phyloP scores from a whole-genome alignment of 768 basidiomycete species.

The Auricularia auricula-judae region DNA sequence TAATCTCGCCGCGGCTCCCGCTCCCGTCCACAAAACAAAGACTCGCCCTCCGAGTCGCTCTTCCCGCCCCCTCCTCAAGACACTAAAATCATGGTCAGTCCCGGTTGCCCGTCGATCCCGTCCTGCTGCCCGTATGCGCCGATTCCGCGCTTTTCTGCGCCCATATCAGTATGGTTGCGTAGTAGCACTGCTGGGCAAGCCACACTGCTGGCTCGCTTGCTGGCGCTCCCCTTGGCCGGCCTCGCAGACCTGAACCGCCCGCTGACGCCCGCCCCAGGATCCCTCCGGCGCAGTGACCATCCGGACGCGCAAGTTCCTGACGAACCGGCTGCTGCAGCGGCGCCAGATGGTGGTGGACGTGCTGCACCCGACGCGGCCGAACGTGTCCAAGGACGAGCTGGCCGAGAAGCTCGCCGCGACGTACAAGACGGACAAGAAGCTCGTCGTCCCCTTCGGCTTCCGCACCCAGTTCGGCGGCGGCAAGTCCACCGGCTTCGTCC shows the following conservation, averaged over 20 bases:
- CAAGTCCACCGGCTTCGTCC: conserved; percentile 89
- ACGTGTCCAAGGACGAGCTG: conserved; percentile 86
- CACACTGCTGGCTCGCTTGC: neutral
- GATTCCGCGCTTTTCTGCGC: neutral
- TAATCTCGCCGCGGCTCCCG: too few relatives aligned
- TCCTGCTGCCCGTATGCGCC: neutral
- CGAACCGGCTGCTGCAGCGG: conserved; percentile 92
- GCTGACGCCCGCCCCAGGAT: neutral
- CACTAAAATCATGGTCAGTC: too few relatives aligned
- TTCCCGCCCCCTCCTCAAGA: too few relatives aligned
- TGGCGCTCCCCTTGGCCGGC: neutral
- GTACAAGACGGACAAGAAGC: conserved; percentile 88
- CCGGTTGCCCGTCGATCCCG: too few relatives aligned
- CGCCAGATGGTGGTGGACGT: conserved; percentile 94
- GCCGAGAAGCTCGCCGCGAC: conserved; percentile 82
- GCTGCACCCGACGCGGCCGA: conserved; percentile 90
- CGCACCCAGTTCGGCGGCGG: conserved; percentile 97
- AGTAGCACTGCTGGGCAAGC: too few relatives aligned
- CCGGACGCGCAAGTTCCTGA: conserved; percentile 98
- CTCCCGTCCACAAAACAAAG: too few relatives aligned
- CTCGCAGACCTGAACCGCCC: neutral
- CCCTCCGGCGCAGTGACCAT: conserved; percentile 56
- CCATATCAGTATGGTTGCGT: too few relatives aligned
- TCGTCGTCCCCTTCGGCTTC: conserved; percentile 91
- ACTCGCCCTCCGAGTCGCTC: too few relatives aligned